Percentiles rank a stretch among this genome's conserved stretches.
Conservation (phyloP, 2,329 filamentous ascomycete species). For the Fusarium heterosporum region DNA sequence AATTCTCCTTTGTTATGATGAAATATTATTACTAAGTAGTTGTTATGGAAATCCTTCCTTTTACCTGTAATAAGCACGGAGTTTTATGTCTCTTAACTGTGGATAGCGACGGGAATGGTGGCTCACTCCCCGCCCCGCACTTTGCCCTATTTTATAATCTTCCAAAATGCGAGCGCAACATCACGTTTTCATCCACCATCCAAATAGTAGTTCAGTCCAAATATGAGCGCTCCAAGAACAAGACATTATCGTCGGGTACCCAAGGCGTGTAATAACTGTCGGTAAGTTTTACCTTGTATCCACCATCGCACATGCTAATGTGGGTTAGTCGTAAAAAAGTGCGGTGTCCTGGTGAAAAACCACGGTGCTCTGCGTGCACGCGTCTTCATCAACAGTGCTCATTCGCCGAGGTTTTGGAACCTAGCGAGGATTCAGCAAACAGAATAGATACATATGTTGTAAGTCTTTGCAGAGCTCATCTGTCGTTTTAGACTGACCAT, state of each 20-base stretch:
- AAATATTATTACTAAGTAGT: too few relatives aligned
- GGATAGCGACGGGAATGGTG: background rate
- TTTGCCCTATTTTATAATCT: too few relatives aligned
- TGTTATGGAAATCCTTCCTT: too few relatives aligned
- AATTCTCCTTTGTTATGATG: too few relatives aligned
- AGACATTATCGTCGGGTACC: constrained; percentile 26
- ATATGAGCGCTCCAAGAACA: constrained; percentile 18
- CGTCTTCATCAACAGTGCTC: constrained; percentile 22
- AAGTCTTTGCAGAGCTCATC: fast-evolving
- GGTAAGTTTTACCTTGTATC: background rate
- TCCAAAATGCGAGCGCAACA: too few relatives aligned
- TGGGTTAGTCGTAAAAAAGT: constrained; percentile 29
- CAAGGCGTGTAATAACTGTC: constrained; percentile 31
- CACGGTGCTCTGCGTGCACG: constrained; percentile 30
- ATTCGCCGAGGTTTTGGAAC: background rate
- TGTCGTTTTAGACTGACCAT: background rate
- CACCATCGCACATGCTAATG: fast-evolving
- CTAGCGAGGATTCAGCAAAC: background rate
- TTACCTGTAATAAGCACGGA: background rate
- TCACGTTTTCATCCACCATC: too few relatives aligned
- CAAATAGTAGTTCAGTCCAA: background rate
- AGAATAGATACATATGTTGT: constrained; percentile 11
- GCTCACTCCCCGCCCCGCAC: background rate
- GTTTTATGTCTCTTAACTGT: background rate
- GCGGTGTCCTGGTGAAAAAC: constrained; percentile 31